These are phyloP conservation scores for Citrus sp. DNA, from an alignment of 345 rosid genomes.

Conservation along the genomic window DNA sequence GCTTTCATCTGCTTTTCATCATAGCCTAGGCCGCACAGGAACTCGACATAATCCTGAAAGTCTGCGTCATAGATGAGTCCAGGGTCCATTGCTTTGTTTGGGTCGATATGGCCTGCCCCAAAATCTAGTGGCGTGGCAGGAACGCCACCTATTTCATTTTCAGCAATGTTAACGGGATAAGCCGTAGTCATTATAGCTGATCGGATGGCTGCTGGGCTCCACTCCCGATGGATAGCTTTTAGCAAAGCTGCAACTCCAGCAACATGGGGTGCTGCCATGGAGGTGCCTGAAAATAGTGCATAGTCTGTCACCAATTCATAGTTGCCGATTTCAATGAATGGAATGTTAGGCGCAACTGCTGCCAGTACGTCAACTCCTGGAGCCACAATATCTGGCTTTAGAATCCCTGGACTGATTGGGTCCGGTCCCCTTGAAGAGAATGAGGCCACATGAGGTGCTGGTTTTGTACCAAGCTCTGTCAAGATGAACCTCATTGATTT, in stretches of 20 bases:
- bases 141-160: constrained; percentile 7
- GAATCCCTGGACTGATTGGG: constrained; percentile 30
- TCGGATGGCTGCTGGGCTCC: constrained; percentile 43
- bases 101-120: constrained; percentile 39
- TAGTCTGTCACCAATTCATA: constrained; percentile 34
- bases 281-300: constrained; percentile 36
- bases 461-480: constrained; percentile 27
- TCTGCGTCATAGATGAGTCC: constrained; percentile 38
- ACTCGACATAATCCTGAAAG: constrained; percentile 36
- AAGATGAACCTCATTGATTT: constrained; percentile 24
- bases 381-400: constrained; percentile 47
- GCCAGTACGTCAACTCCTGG: constrained; percentile 44
- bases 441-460: constrained; percentile 56
- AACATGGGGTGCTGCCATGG: constrained; percentile 59
- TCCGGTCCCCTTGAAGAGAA: constrained; percentile 75
- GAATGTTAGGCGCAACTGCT: constrained; percentile 26
- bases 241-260: constrained; percentile 57
- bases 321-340: constrained; percentile 15
- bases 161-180: constrained; percentile 25
- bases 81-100: constrained; percentile 45
- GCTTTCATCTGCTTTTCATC: constrained; percentile 33
- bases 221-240: constrained; percentile 37
- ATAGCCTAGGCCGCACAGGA: constrained; percentile 36
- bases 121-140: constrained; percentile 43
- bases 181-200: constrained; percentile 56